Evolutionary conservation across 2,329 filamentous ascomycete genomes (phyloP).

Genomic region (Calonectria pseudoturangicola): DNA sequence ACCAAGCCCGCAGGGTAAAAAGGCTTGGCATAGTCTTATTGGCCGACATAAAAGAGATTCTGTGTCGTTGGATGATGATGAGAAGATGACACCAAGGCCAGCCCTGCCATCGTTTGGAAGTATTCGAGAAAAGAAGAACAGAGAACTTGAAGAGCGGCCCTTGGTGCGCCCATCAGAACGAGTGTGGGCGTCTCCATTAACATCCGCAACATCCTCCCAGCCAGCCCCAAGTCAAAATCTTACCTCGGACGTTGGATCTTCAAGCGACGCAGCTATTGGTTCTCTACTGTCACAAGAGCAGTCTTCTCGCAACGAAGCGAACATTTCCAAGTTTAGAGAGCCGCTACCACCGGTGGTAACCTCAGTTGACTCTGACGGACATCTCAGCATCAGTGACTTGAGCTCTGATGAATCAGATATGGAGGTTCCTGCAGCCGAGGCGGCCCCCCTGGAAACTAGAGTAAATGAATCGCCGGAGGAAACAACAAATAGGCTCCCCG

Average conservation of each 20-base stretch:
- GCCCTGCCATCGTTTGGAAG: constrained; percentile 85
- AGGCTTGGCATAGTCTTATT: constrained; percentile 72
- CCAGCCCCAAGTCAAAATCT: constrained; percentile 55
- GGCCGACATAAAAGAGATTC: constrained; percentile 69
- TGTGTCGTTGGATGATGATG: constrained; percentile 73
- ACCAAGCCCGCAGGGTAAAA: constrained; percentile 61
- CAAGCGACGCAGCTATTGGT: constrained; percentile 77
- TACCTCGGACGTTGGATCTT: constrained; percentile 64
- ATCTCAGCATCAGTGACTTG: constrained; percentile 73
- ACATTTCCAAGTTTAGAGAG: constrained; percentile 75
- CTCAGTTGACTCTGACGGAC: constrained; percentile 79
- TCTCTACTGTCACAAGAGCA: constrained; percentile 73
- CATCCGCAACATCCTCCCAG: constrained; percentile 30
- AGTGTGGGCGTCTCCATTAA: constrained; percentile 51
- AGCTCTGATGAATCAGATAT: constrained; percentile 57
- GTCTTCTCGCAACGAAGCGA: constrained; percentile 71
- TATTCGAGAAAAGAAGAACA: constrained; percentile 77
- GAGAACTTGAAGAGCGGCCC: constrained; percentile 72
- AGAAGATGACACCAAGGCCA: constrained; percentile 84
- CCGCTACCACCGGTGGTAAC: constrained; percentile 83
- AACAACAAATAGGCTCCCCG: not conserved
- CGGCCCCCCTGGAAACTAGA: constrained; percentile 7
- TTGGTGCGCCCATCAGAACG: constrained; percentile 73
- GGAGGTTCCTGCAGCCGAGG: constrained; percentile 1
- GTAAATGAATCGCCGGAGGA: not conserved